A percentile compares a stretch with the other conserved stretches of the same genome.
Conservation (phyloP, 805 yeast species). For the Tetrapisispora pingtungensis region DNA sequence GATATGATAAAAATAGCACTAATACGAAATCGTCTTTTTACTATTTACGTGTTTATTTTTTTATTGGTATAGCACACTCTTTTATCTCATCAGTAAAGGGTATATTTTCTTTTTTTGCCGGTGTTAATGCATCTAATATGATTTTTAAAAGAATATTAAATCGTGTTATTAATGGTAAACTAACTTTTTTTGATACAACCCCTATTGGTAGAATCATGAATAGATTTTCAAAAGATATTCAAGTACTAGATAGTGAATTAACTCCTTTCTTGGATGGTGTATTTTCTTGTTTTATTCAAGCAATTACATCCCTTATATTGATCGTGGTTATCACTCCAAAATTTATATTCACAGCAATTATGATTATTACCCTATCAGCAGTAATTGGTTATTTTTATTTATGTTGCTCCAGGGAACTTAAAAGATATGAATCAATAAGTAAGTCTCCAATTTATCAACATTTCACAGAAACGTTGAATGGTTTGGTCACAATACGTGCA, state of each 20-base stretch:
- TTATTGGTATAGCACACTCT: constrained; percentile 58
- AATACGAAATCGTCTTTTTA: constrained; percentile 23
- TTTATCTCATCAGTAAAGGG: constrained; percentile 52
- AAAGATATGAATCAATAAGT: constrained; percentile 78
- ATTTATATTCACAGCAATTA: constrained; percentile 62
- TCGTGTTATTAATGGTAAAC: constrained; percentile 61
- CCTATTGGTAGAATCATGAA: constrained; percentile 96
- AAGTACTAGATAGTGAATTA: constrained; percentile 86
- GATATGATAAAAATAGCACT: too few species aligned
- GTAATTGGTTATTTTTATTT: constrained; percentile 68
- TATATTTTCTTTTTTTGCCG: constrained; percentile 50
- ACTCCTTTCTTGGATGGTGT: constrained; percentile 71
- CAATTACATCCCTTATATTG: constrained; percentile 58
- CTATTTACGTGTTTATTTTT: constrained; percentile 58
- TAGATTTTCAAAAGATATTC: constrained; percentile 90
- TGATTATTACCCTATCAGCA: constrained; percentile 53
- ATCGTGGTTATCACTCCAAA: constrained; percentile 79
- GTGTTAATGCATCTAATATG: constrained; percentile 67
- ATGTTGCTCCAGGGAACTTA: constrained; percentile 79
- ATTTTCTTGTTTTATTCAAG: constrained; percentile 53
- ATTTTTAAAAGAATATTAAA: constrained; percentile 58
- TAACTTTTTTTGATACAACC: constrained; percentile 88
- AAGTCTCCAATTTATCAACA: constrained; percentile 96
- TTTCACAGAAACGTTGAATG: constrained; percentile 84
- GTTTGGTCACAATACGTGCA: constrained; percentile 91